Percentiles rank a stretch among this genome's conserved stretches.
Evolutionary conservation across 2,329 filamentous ascomycete species (phyloP).

Genomic region (Fusarium scirpi): DNA sequence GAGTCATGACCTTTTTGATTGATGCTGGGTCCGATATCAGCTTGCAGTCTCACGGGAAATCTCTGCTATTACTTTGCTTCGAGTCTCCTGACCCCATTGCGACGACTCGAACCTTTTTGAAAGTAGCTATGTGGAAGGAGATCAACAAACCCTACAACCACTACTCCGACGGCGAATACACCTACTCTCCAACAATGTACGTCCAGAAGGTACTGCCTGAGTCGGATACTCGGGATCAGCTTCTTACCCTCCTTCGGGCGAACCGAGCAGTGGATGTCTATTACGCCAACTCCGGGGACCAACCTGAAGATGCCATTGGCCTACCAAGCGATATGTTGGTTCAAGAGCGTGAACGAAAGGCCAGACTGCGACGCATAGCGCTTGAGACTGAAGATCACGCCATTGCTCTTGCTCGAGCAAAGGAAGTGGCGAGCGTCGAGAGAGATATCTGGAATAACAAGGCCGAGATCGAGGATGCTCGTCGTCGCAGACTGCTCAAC

Average conservation of each 20-base stretch:
- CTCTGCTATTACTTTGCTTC: constrained; percentile 69
- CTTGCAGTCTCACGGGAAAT: constrained; percentile 68
- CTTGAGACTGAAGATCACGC: constrained; percentile 63
- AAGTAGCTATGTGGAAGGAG: constrained; percentile 73
- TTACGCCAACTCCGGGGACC: constrained; percentile 65
- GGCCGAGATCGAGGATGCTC: constrained; percentile 64
- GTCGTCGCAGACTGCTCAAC: constrained; percentile 59
- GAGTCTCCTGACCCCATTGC: constrained; percentile 66
- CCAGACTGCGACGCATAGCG: constrained; percentile 58
- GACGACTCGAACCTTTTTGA: constrained; percentile 69
- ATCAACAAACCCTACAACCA: constrained; percentile 71
- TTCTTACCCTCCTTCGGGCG: constrained; percentile 62
- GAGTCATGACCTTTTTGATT: constrained; percentile 67
- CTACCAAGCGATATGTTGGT: constrained; percentile 63
- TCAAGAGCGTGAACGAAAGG: constrained; percentile 63
- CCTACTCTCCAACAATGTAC: constrained; percentile 75
- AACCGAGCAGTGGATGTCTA: constrained; percentile 67
- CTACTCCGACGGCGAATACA: constrained; percentile 64
- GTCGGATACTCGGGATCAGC: constrained; percentile 55
- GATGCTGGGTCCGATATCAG: constrained; percentile 67
- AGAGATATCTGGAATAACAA: constrained; percentile 62
- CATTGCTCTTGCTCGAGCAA: constrained; percentile 60
- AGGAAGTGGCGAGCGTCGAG: constrained; percentile 65
- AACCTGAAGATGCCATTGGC: constrained; percentile 65
- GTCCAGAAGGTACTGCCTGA: constrained; percentile 60